Conservation (phyloP, 176 grass and related monocot genomes). For the Cenchrus purpureus region DNA sequence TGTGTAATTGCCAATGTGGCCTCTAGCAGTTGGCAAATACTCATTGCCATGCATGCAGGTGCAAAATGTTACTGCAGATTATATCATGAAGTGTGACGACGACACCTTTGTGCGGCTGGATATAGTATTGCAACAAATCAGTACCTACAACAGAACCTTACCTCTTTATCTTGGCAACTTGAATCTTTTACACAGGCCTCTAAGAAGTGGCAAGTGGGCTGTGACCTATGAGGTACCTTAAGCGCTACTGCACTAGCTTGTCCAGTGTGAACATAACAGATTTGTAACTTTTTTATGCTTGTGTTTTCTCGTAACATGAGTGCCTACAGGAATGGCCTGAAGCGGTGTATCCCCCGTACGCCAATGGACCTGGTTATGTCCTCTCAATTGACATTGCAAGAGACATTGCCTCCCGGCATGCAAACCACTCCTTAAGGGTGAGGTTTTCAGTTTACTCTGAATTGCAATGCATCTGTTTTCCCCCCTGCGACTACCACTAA, state of each 20-base stretch:
- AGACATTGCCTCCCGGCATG: constrained; percentile 57
- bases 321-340: constrained; percentile 93
- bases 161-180: constrained; percentile 89
- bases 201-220: constrained; percentile 84
- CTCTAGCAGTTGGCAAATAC: background rate
- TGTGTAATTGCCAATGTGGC: background rate
- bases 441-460: background rate
- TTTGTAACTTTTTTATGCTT: background rate
- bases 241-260: background rate
- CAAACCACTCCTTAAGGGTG: constrained; percentile 68
- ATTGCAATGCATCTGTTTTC: background rate
- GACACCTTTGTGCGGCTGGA: constrained; percentile 89
- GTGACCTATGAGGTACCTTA: constrained; percentile 72
- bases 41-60: constrained; percentile 48
- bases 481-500: background rate
- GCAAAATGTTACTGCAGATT: constrained; percentile 63
- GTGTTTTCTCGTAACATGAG: background rate
- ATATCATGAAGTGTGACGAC: constrained; percentile 96
- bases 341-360: constrained; percentile 80
- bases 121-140: constrained; percentile 70
- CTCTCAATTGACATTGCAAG: constrained; percentile 65
- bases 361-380: constrained; percentile 92
- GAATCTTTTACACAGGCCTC: constrained; percentile 84
- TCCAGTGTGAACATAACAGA: background rate
- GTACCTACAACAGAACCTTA: constrained; percentile 52